phyloP scores from a whole-genome alignment of 257 asterid species.

The Scutellaria minor region DNA sequence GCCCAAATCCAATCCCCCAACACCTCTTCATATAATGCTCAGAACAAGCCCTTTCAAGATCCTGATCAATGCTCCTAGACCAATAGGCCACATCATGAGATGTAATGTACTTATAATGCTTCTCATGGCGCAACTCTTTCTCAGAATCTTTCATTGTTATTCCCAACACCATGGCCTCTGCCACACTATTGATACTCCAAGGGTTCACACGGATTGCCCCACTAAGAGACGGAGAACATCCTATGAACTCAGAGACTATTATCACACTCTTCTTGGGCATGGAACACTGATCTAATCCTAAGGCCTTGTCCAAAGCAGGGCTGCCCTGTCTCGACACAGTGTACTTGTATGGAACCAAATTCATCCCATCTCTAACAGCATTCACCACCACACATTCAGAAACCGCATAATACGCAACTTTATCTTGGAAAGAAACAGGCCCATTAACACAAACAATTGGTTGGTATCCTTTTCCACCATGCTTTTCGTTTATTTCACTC shows the following conservation, averaged over 20 bases:
- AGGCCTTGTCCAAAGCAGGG: conserved; percentile 50
- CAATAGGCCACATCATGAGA: conserved; percentile 91
- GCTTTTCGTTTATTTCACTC: conserved; percentile 49
- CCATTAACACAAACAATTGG: conserved; percentile 78
- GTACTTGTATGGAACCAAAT: conserved; percentile 87
- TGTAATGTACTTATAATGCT: conserved; percentile 72
- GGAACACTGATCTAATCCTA: conserved; percentile 41
- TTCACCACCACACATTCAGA: conserved; percentile 88
- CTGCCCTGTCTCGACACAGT: conserved; percentile 75
- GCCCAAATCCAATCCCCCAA: conserved; percentile 91
- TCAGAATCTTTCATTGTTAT: conserved; percentile 67
- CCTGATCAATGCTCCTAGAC: conserved; percentile 81
- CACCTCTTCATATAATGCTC: conserved; percentile 77
- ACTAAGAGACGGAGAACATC: conserved; percentile 92
- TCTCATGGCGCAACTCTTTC: conserved; percentile 79
- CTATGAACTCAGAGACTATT: conserved; percentile 84
- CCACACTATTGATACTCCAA: conserved; percentile 69
- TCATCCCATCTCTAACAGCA: conserved; percentile 95
- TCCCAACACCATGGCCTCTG: conserved; percentile 69
- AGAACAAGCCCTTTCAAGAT: conserved; percentile 68
- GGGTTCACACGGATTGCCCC: conserved; percentile 97
- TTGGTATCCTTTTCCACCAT: conserved; percentile 56
- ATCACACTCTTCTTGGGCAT: conserved; percentile 63
- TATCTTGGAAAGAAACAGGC: conserved; percentile 65
- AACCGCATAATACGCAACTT: conserved; percentile 66